Evolutionary conservation across 1,284 basidiomycete genomes (phyloP).

Genomic region (Apiotrichum laibachii): DNA sequence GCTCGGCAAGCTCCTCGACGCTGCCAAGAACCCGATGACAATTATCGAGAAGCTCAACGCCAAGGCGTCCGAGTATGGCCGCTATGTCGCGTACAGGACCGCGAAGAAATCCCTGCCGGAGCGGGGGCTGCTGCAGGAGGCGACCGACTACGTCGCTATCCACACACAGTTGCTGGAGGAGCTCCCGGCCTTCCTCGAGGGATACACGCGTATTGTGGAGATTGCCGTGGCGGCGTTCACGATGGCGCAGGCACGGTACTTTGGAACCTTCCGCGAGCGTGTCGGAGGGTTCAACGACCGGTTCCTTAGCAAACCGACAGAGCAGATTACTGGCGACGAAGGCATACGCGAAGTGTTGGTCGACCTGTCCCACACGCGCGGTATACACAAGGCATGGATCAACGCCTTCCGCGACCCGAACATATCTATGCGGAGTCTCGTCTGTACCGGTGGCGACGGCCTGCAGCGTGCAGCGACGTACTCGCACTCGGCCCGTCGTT

Average conservation of each 20-base stretch:
- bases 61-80: constrained; percentile 44
- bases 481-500: neutral
- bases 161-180: constrained; percentile 52
- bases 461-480: neutral
- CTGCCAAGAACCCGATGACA: constrained; percentile 41
- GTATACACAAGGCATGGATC: constrained; percentile 20
- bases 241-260: constrained; percentile 40
- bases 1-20: constrained; percentile 40
- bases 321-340: constrained; percentile 5
- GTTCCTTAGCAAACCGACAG: constrained; percentile 14
- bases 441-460: constrained; percentile 10
- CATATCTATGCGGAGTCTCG: constrained; percentile 5
- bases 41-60: constrained; percentile 43
- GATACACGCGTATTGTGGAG: constrained; percentile 44
- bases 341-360: constrained; percentile 10
- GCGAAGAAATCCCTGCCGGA: constrained; percentile 33
- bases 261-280: constrained; percentile 24
- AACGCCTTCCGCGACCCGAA: constrained; percentile 16
- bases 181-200: constrained; percentile 47
- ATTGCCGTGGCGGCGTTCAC: constrained; percentile 41
- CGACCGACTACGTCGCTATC: constrained; percentile 48
- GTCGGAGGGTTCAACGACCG: constrained; percentile 25
- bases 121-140: constrained; percentile 34
- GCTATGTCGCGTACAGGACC: constrained; percentile 34
- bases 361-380: constrained; percentile 14